Conservation (phyloP, 2,329 filamentous ascomycete species). For the Colletotrichum musae region DNA sequence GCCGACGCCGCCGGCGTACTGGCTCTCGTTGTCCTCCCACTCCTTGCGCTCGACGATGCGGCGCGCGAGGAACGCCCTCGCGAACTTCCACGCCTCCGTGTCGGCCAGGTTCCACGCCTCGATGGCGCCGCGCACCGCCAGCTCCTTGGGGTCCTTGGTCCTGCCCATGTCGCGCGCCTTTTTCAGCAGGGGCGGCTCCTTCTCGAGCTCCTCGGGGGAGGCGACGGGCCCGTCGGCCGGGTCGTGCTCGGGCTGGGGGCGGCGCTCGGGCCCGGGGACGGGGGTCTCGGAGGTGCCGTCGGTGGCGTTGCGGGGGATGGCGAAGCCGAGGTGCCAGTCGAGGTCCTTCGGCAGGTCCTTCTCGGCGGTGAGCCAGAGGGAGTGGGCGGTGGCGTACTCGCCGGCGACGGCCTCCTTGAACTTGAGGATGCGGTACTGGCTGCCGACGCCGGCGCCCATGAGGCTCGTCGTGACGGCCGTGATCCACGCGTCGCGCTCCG, state of each 20-base stretch:
- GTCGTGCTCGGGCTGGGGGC: constrained; percentile 65
- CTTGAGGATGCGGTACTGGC: constrained; percentile 75
- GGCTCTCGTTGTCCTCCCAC: constrained; percentile 80
- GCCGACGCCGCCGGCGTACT: constrained; percentile 74
- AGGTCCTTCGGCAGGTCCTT: constrained; percentile 76
- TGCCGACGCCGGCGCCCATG: constrained; percentile 74
- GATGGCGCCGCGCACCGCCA: constrained; percentile 66
- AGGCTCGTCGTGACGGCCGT: constrained; percentile 78
- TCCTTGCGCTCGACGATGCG: constrained; percentile 72
- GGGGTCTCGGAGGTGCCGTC: constrained; percentile 70
- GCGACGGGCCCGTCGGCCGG: constrained; percentile 65
- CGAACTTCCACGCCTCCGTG: constrained; percentile 83
- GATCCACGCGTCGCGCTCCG: constrained; percentile 85
- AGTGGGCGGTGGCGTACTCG: constrained; percentile 72
- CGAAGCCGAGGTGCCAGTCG: constrained; percentile 92
- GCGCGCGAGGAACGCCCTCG: constrained; percentile 76
- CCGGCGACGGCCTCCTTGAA: constrained; percentile 88
- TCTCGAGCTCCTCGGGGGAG: constrained; percentile 65
- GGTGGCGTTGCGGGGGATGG: constrained; percentile 73
- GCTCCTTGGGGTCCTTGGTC: constrained; percentile 59
- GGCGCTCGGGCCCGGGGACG: constrained; percentile 70
- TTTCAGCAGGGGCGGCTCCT: constrained; percentile 69
- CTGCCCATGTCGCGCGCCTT: constrained; percentile 60
- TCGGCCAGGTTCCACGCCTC: constrained; percentile 80
- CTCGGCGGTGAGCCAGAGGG: constrained; percentile 87